Base-by-base conservation (phyloP, 2,329 filamentous ascomycete species). In the Trichoderma aggressivum region DNA sequence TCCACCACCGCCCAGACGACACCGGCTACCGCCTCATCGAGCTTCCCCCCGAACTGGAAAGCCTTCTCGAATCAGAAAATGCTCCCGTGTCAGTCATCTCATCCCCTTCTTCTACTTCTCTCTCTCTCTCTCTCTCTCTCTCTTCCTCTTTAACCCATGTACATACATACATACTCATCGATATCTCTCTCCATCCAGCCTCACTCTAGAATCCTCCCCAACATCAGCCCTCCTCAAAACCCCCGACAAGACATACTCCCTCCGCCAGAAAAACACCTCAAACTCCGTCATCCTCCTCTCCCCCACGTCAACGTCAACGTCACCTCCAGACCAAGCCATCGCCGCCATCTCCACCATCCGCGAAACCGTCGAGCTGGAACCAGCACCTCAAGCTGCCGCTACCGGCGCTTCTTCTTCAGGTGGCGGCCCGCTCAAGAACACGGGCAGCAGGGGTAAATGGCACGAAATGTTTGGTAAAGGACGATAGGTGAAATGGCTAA, bases 201-300 rank as follows among this genome's bases (percentile, higher is more conserved):
- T 87, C 66, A 85, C 80, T 18, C 80, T 88, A 59, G 83, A 85
- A 73, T 83, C 85, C 14, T 86, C 86, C 24, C 81, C 85, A 26
- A 80, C 83, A 1, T 78, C 79, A 3, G 88, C 88, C 30, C 77
- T 89, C 55, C 83, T 91, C 68, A 85, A 81, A 74, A 84, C 85
- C 1, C 84, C 83, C 4, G 79, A 81, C 67, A 86, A 84, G 74
- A 86, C 84, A 18, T 91, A 89, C 80, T 84, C 84, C 7, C 83
- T 91, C 60, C 87, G 87, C 34, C 89, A 91, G 76, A 91, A 91
- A 78, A 91, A 90, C 78, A 90, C 89, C 0, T 91, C 89, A 59
- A 91, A 91, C 76, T 86, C 87, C n/a, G 82, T 91, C 60, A 86
- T 90, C 75, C 78, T 91, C 3, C 81, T 91, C 36, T 77, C 81